Evolutionary conservation across 2,329 filamentous ascomycete genomes (phyloP).

Genomic region (Atkinsonella hypoxylon): DNA sequence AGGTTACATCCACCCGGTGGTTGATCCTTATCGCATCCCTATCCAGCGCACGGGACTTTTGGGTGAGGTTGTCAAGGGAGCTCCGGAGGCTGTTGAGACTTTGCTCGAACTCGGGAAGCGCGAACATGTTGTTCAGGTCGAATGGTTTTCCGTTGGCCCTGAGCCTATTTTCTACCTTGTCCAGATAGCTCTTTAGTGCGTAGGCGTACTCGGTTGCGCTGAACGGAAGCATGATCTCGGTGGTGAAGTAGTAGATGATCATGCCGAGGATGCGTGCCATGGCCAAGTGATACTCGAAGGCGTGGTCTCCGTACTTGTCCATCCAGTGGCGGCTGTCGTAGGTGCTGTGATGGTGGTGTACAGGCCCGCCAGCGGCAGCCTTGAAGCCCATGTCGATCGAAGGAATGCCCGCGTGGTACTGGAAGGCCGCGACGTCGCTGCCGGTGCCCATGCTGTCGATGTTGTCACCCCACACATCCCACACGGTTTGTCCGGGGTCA

Average conservation of each 20-base stretch:
- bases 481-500: constrained; percentile 56
- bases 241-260: constrained; percentile 46
- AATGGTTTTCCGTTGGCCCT: too few species aligned
- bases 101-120: too few species aligned
- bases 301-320: constrained; percentile 63
- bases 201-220: constrained; percentile 52
- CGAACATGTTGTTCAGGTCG: too few species aligned
- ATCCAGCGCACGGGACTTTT: too few species aligned
- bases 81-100: constrained; percentile 27
- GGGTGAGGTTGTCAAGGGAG: too few species aligned
- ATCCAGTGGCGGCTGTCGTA: constrained; percentile 91
- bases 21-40: too few species aligned
- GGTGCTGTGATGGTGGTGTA: constrained; percentile 83
- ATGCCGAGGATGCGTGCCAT: constrained; percentile 55
- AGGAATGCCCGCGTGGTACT: constrained; percentile 57
- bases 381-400: constrained; percentile 52
- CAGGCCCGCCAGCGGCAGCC: constrained; percentile 29
- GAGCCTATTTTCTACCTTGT: constrained; percentile 38
- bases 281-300: constrained; percentile 52
- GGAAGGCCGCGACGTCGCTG: constrained; percentile 64
- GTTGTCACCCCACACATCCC: constrained; percentile 50
- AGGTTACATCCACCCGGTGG: too few species aligned
- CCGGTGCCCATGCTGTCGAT: constrained; percentile 60
- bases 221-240: constrained; percentile 50
- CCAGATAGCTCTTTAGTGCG: constrained; percentile 40